Evolutionary conservation across 2,329 filamentous ascomycete species (phyloP), one percentile per base, ranked within the genome.

Genomic region (Podosphaera xanthii): DNA sequence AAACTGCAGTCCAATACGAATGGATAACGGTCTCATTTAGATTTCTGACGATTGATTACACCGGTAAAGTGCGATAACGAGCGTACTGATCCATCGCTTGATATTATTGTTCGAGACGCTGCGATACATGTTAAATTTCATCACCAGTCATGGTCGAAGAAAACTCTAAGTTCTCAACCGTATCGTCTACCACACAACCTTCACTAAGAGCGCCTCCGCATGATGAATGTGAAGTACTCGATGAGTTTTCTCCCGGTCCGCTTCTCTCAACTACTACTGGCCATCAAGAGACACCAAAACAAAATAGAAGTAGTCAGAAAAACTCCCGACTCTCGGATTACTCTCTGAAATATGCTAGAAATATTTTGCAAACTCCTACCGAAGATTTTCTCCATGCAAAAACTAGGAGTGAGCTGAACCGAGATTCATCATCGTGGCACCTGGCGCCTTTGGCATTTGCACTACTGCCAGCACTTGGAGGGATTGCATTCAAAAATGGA

Each of bases 401-500:
- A 72, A 80, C 64, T 64, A 73, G 63, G 65, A 64, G 64, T 58
- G 64, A 75, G 35, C 60, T 71, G 34, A 66, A 72, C 22, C 70
- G 74, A 14, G 80, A 83, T 44, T 74, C 79, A 58, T 84, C 85
- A 1, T 76, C 82, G 61, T 87, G 88, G 79, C 83, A 92, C 62
- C 86, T 82, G 1, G 74, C 86, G n/a, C 89, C 91, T 0, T 73
- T 97, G 40, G 83, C 81, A 0, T 84, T 95, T 68, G 90, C 88
- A 2, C 76, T 96, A 55, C 73, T 97, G 12, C 91, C 91, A 2
- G 89, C 90, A 0, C 69, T 95, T n/a, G 87, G 82, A 0, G 91
- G 90, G 0, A 72, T 94, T 56, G 74, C 96, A 60, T 94, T 95
- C 69, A 79, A 86, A 61, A 86, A 94, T 72, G 91, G 91, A 10